These are phyloP conservation scores for Phanerodontia chrysosporium DNA, from an alignment of 768 basidiomycete genomes.

Conservation along the genomic window DNA sequence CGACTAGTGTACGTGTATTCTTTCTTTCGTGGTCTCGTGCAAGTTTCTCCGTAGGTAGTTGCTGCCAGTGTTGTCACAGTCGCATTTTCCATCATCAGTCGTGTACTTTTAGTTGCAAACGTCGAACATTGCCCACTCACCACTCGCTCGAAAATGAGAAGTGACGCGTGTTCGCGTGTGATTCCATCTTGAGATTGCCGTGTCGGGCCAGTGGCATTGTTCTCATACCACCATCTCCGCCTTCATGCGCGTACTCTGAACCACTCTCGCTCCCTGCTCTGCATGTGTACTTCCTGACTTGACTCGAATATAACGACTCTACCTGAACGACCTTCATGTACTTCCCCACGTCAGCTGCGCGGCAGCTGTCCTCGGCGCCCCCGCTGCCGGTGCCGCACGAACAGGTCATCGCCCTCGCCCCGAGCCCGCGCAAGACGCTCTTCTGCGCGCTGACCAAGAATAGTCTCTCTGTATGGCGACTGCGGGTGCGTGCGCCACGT, in stretches of 20 bases:
- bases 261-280: neutral
- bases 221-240: neutral
- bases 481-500: slow-evolving; percentile 52
- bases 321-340: slow-evolving; percentile 49
- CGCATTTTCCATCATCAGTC: neutral
- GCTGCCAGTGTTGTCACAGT: neutral
- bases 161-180: neutral
- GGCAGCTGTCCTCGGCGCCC: slow-evolving; percentile 66
- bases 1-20: slow-evolving; percentile 2
- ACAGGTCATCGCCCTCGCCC: slow-evolving; percentile 49
- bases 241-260: neutral
- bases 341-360: slow-evolving; percentile 78
- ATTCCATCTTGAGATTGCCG: neutral
- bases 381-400: slow-evolving; percentile 72
- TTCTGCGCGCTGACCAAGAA: slow-evolving; percentile 73
- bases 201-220: neutral
- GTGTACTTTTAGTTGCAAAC: slow-evolving; percentile 10
- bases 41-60: neutral
- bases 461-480: slow-evolving; percentile 77
- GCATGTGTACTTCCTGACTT: neutral
- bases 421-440: slow-evolving; percentile 72
- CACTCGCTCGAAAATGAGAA: neutral
- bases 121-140: slow-evolving; percentile 3
- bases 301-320: neutral
- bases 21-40: neutral